Base-by-base conservation (phyloP, 768 basidiomycete genomes). In the Boletus edulis region DNA sequence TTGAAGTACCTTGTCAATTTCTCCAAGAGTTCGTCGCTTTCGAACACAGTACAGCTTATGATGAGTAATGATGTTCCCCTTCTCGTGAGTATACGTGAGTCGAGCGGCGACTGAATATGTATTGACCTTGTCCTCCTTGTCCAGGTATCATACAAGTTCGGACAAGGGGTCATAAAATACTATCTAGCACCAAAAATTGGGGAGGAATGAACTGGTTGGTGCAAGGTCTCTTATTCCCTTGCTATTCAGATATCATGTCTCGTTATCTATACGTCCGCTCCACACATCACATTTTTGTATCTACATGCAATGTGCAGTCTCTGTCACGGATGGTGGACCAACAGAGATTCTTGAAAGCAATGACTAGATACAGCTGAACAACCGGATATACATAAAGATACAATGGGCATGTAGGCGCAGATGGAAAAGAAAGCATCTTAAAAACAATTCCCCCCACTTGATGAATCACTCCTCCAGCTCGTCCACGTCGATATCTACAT, bases 1-100 rank as follows among this genome's bases (percentile, higher is more conserved):
- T 78, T 98, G 63, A 98, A 98, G 73, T 99, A 98, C 73, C 86
- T 98, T 29, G 87, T 91, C 71, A 98, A 97, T 76, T 98, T 99
- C 66, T 84, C 93, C 49, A 98, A 97, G 80, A 91, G 89, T 59
- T 76, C 89, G 2, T 78, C 85, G 31, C 75, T 99, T 38, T 81
- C 84, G 14, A 78, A 76, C 58, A 81, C 77, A 27, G 94, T 95
- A 35, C 82, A 85, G 66, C 80, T 97, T 22, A 88, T 88, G 81
- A 86, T 97, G 86, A 90, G 86, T 72, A 92, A 90, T 67, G 94
- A 96, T 34, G 93, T 96, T 0, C 94, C 94, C 3, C 76, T 96
- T 46, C 79, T 96, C 52, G 91, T 92, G 44, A 68, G 85, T 76
- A 7, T 14, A 37, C 27, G 41, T 43, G 40, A 13, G 6, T 38